phyloP scores from a whole-genome alignment of 1,284 basidiomycete genomes.

The Coniophora puteana region DNA sequence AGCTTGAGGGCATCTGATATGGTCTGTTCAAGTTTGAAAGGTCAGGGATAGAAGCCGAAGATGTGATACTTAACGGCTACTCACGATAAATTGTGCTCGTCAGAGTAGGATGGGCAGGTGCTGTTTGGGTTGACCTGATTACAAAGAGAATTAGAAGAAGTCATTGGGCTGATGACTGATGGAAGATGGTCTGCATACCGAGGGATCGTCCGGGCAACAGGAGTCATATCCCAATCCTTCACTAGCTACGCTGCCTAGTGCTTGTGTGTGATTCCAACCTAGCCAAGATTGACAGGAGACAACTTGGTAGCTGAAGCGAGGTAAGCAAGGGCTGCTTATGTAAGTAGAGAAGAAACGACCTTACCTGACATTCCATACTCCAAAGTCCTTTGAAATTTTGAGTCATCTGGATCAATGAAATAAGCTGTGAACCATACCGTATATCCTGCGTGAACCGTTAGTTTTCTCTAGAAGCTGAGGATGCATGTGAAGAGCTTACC shows the following conservation, averaged over 20 bases:
- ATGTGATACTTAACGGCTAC: too few relatives aligned
- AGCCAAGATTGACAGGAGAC: constrained; percentile 64
- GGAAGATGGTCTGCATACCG: constrained; percentile 32
- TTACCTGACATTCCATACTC: constrained; percentile 85
- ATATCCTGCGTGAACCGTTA: constrained; percentile 30
- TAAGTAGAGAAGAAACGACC: too few relatives aligned
- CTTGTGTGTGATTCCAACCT: constrained; percentile 53
- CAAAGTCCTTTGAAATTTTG: constrained; percentile 56
- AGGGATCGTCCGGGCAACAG: constrained; percentile 69
- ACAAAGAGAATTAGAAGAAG: too few relatives aligned
- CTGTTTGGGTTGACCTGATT: constrained; percentile 43
- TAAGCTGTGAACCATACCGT: constrained; percentile 28
- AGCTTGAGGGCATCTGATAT: too few relatives aligned
- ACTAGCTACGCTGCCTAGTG: constrained; percentile 58
- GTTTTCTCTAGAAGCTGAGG: not conserved
- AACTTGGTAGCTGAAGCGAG: constrained; percentile 55
- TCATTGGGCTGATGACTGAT: constrained; percentile 4
- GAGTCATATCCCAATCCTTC: constrained; percentile 53
- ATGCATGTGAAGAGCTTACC: constrained; percentile 31
- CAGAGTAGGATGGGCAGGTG: constrained; percentile 71
- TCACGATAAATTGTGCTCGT: constrained; percentile 61
- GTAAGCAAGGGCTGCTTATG: too few relatives aligned
- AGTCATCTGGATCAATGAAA: not conserved
- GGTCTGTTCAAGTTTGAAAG: too few relatives aligned
- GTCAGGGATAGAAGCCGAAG: too few relatives aligned